Percentiles rank a stretch among this genome's conserved stretches.
These are phyloP conservation scores for Paramecium sexaurelia DNA, from an alignment of 73 alveolate species.

Conservation along the genomic window DNA sequence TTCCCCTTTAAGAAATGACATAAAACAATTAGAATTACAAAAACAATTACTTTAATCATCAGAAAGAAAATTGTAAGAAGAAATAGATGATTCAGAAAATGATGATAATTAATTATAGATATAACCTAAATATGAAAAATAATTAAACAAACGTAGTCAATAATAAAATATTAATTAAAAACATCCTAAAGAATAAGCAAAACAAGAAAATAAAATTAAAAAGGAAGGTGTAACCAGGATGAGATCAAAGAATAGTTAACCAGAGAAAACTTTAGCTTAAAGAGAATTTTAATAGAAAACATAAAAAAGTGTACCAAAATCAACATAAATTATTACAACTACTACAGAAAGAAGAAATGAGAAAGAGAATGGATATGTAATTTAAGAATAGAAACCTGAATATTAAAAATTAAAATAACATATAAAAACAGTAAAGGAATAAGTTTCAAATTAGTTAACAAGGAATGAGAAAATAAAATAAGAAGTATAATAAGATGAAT, in stretches of 20 bases:
- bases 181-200: background rate
- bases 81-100: background rate
- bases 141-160: background rate
- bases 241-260: background rate
- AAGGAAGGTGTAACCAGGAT: background rate
- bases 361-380: background rate
- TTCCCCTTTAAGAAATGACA: slow-evolving; percentile 18
- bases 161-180: background rate
- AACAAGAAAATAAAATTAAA: background rate
- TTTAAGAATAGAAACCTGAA: background rate
- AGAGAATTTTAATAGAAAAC: background rate
- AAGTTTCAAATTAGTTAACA: background rate
- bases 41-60: slow-evolving; percentile 22
- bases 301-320: background rate
- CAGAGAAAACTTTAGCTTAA: background rate
- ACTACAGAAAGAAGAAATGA: slow-evolving; percentile 34
- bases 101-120: background rate
- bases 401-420: background rate
- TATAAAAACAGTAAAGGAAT: background rate
- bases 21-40: slow-evolving; percentile 6
- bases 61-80: background rate
- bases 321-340: background rate
- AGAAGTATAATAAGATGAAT: background rate
- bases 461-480: background rate
- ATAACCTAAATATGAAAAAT: background rate